Evolutionary conservation across 2,329 filamentous ascomycete genomes (phyloP), one percentile per base, ranked within the genome.

Genomic region (Diaporthe capsici): DNA sequence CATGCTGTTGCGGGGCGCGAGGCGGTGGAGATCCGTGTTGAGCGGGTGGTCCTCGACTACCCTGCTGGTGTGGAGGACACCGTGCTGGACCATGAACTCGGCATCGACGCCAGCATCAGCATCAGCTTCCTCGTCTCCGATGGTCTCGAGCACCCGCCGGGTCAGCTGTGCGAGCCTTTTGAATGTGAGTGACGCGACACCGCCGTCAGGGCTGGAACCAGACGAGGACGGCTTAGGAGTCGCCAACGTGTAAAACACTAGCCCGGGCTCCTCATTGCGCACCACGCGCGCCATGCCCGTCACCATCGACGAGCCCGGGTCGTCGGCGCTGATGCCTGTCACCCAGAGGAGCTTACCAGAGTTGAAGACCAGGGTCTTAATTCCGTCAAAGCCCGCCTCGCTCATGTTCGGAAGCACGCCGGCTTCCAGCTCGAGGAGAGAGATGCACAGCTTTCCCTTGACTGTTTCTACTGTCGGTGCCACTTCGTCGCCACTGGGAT

Each of bases 181-280:
- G 10, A n/a, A 8, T 22, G 49, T 53, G 12, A 53, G 49, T 13
- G 49, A 25, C 10, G 49, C n/a, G 49, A 1, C n/a, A 53, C 9
- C n/a, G 3, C 49, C 12, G n/a, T 53, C 12, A 28, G 49, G n/a
- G n/a, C 49, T 53, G 22, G 49, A 12, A 28, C 10, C 49, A 25
- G 49, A 53, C 49, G 49, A 25, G n/a, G 49, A 25, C 22, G 49
- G 49, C 49, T 10, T 53, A 28, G 49, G n/a, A 13, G 86, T 82
- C 34, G 75, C 75, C 25, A 79, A 80, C 71, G 80, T 81, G 77
- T 81, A 79, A 25, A 74, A 49, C 34, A 78, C 79, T 72, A 76
- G 67, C 5, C 75, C 55, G 12, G 74, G 73, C 39, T 78, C 75
- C 44, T 78, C 78, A 20, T 75, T 75, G 17, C 78, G 78, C 5